Evolutionary conservation across 371 early-diverging fungal species (phyloP), one percentile per base, ranked within the genome.

Genomic region (Haplosporangium sp.): DNA sequence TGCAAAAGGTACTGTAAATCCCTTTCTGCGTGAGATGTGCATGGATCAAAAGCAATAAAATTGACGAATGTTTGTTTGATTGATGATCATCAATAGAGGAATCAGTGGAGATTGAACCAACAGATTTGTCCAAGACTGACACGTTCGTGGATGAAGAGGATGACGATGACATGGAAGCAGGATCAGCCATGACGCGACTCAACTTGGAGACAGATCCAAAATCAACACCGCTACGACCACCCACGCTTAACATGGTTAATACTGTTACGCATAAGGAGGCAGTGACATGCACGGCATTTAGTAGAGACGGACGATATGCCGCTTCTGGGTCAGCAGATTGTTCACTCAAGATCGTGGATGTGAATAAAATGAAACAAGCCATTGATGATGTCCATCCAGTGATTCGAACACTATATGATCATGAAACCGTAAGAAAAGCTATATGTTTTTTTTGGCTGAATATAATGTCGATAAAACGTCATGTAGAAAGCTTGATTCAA

Each of bases 271-370:
- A 86, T 71, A 77, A 85, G 71, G 84, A 81, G n/a, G 74, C 72
- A 3, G 81, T 81, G 38, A 76, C 77, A n/a, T 84, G 81, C 47
- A 82, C 82, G 35, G 74, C 79, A 11, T 84, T 85, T 69, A 83
- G 71, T 59, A 64, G 77, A 27, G 84, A 85, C 74, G 83, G 84
- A 55, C 74, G 47, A 35, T 72, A 69, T 61, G 56, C 64, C 48
- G 97, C 97, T 1, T 96, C 97, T 0, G 97, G 97, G n/a, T 95
- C 96, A 27, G 88, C 88, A 50, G 97, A 97, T 84, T 84, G 93
- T 4, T 93, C 97, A 27, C 85, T 97, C 63, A 97, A 97, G 87
- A 88, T 97, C 50, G 85, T 98, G 42, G 97, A 97, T 67, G 94
- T 95, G 34, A 76, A 86, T 73, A 91, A 91, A 72, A 92, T 94